phyloP scores from a whole-genome alignment of 257 asterid genomes.

The Nicotiana otophora region DNA sequence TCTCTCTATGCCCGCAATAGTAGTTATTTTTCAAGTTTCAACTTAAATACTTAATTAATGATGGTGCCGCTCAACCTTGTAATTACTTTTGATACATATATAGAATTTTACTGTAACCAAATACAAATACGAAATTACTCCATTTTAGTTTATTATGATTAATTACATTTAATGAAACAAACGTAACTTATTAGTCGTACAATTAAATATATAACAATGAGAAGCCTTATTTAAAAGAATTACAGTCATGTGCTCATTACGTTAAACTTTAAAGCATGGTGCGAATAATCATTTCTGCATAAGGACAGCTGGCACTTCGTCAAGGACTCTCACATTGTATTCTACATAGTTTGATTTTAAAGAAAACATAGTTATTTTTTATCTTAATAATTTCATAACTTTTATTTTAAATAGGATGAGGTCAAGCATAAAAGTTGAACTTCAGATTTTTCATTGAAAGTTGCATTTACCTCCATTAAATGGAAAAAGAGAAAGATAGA shows the following conservation, averaged over 20 bases:
- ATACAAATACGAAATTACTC: not conserved
- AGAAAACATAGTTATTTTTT: not conserved
- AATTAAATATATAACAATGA: too few relatives aligned
- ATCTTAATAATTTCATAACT: not conserved
- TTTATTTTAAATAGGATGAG: not conserved
- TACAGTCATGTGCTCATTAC: too few relatives aligned
- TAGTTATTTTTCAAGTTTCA: not conserved
- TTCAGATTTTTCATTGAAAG: not conserved
- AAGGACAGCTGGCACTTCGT: too few relatives aligned
- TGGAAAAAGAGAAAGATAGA: not conserved
- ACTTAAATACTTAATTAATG: not conserved
- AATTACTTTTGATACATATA: not conserved
- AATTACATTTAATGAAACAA: not conserved
- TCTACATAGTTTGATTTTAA: not conserved
- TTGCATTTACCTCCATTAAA: not conserved
- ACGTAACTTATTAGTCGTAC: too few relatives aligned
- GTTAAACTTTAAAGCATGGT: too few relatives aligned
- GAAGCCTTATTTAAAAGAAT: too few relatives aligned
- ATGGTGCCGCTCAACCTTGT: conserved; percentile 11
- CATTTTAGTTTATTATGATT: not conserved
- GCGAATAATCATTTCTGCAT: too few relatives aligned
- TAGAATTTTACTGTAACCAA: not conserved
- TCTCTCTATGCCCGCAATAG: conserved; percentile 6
- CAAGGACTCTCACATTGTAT: not conserved
- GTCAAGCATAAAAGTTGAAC: not conserved